Evolutionary conservation across 2,329 filamentous ascomycete genomes (phyloP).

Genomic region (Neopestalotiopsis rosae): DNA sequence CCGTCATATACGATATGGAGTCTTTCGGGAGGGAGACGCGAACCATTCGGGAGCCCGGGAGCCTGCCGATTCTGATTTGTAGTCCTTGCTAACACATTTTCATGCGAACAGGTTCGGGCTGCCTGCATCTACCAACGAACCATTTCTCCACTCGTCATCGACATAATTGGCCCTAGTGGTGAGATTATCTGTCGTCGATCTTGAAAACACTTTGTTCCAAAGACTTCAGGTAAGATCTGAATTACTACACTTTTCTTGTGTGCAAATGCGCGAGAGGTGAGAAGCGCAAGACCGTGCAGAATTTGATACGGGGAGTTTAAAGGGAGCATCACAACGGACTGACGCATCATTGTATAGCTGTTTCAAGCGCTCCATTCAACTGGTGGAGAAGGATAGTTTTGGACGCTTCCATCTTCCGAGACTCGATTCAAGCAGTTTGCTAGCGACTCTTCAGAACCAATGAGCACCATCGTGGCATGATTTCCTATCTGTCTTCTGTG

Average conservation of each 20-base stretch:
- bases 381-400: conserved; percentile 32
- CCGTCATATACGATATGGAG: conserved; percentile 35
- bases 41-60: conserved; percentile 43
- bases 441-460: conserved; percentile 33
- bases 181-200: conserved; percentile 26
- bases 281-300: background rate
- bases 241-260: conserved; percentile 5
- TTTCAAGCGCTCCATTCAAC: conserved; percentile 23
- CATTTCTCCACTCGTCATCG: conserved; percentile 37
- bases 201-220: conserved; percentile 20
- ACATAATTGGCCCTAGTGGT: conserved; percentile 22
- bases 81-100: conserved; percentile 38
- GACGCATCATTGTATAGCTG: conserved; percentile 22
- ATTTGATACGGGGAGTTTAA: conserved; percentile 12
- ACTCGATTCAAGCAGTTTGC: conserved; percentile 42
- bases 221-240: conserved; percentile 26
- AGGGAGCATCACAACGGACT: conserved; percentile 15
- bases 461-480: conserved; percentile 29
- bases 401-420: conserved; percentile 37
- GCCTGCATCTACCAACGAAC: conserved; percentile 46
- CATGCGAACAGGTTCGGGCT: conserved; percentile 54
- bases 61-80: conserved; percentile 43
- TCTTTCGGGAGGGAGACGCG: conserved; percentile 31
- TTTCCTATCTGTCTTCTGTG: conserved; percentile 31
- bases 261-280: background rate